Evolutionary conservation across 176 grass and related monocot species (phyloP).

Genomic region (Musa beccarii): DNA sequence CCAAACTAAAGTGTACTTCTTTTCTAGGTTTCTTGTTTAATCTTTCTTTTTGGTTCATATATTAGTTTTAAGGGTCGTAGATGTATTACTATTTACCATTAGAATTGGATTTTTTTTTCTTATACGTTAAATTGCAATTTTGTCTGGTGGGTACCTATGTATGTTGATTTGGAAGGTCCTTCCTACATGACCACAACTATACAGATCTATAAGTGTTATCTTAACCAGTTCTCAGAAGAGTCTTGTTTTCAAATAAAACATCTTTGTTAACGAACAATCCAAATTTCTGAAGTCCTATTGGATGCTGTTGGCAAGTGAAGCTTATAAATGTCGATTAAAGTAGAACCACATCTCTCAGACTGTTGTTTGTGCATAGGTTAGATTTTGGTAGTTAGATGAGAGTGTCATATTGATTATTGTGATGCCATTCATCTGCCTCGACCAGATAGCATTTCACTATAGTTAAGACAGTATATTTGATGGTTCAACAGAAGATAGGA

Average conservation of each 20-base stretch:
- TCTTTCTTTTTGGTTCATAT: no score
- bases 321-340: not conserved
- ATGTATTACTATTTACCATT: no score
- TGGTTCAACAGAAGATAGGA: not conserved
- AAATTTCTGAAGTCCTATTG: not conserved
- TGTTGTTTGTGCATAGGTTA: not conserved
- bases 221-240: not conserved
- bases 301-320: not conserved
- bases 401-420: not conserved
- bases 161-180: no score
- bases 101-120: not conserved
- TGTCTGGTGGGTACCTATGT: no score
- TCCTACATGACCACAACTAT: no score
- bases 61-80: no score
- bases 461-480: not conserved
- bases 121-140: not conserved
- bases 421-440: not conserved
- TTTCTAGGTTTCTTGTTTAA: no score
- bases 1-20: no score
- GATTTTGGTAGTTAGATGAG: not conserved
- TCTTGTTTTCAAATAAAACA: not conserved
- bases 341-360: not conserved
- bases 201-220: not conserved
- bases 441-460: not conserved
- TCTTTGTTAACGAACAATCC: not conserved